Evolutionary conservation across 2,329 filamentous ascomycete genomes (phyloP), one percentile per base, ranked within the genome.

Genomic region (Botryosphaeria dothidea): DNA sequence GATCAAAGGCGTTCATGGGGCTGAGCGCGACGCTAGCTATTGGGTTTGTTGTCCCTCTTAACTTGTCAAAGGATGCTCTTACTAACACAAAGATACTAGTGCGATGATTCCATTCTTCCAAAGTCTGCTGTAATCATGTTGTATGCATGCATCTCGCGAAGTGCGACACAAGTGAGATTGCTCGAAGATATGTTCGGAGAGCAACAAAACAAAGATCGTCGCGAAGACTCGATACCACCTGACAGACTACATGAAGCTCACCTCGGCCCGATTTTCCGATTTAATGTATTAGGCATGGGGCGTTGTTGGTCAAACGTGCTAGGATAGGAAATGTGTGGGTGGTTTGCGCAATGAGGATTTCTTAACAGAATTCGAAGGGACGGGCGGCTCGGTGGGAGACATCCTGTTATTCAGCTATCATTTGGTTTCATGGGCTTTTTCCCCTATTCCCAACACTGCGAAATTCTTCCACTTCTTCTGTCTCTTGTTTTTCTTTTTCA

Each of bases 11-110:
- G 52, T 82, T 97, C 67, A 85, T 96, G 68, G 94, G 95, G 66
- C 86, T 98, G 62, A 92, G 90, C 68, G 92, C 92, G 65, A 95
- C 92, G 52, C 85, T 97, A 76, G 92, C 92, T 65, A 86, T 97
- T 77, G 93, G 93, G 95, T 98, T 86, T 82, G 93, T 90, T 15
- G 64, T 63, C 41, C 41, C 38, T 52, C 17, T 48, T 31, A 17
- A 17, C 11, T 54, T 58, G 2, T 5, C 34, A 23, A 54, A 51
- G 36, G 11, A 17, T 17, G 36, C 19, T 8, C n/a, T 27, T 1
- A 49, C 62, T 57, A 19, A 46, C 41, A 4, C 17, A 41, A 34
- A 23, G 27, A 21, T 13, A 19, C 15, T 13, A 64, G 62, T 38
- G 62, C 62, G 29, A 46, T 64, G 62, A 64, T 64, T 38, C 62